These are phyloP conservation scores for Botryococcus braunii DNA, from an alignment of 163 green algal genomes.

Conservation along the genomic window DNA sequence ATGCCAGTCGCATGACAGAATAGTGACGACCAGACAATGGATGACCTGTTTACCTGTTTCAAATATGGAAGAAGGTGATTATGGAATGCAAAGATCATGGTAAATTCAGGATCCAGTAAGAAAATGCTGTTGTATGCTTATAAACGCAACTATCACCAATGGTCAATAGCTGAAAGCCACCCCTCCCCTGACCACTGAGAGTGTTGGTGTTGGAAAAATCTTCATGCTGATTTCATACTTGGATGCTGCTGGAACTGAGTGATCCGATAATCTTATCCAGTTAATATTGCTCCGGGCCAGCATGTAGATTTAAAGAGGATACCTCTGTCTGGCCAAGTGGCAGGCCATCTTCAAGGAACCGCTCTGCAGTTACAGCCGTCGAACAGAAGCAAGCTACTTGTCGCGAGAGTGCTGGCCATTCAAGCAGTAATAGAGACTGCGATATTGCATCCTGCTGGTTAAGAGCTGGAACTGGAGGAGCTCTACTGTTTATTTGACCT, in stretches of 20 bases:
- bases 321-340: conserved; percentile 3
- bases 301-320: background rate
- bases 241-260: no score
- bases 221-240: no score
- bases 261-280: no score
- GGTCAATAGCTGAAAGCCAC: background rate
- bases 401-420: conserved; percentile 39
- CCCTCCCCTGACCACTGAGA: no score
- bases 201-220: no score
- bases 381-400: conserved; percentile 68
- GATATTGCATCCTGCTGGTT: no score
- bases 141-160: background rate
- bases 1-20: background rate
- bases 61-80: no score
- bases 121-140: background rate
- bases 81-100: background rate
- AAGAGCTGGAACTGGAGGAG: no score
- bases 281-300: no score
- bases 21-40: background rate
- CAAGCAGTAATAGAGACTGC: no score
- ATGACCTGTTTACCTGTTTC: no score
- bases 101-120: background rate
- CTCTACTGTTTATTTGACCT: no score
- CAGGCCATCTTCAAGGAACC: conserved; percentile 10
- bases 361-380: conserved; percentile 50